phyloP scores from a whole-genome alignment of 2,329 filamentous ascomycete species.

The Periconia digitata region DNA sequence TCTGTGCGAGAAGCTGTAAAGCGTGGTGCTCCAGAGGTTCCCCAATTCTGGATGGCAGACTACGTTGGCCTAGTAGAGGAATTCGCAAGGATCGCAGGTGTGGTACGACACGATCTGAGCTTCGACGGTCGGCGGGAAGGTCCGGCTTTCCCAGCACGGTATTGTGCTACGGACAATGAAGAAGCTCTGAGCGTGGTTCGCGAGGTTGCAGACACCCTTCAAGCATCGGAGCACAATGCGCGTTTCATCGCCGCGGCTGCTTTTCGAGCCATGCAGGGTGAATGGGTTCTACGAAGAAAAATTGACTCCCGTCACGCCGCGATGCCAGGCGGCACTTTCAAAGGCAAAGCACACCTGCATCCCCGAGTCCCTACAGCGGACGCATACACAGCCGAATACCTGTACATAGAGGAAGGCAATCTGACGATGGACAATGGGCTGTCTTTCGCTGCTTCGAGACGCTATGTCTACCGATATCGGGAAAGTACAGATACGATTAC shows the following conservation, averaged over 20 bases:
- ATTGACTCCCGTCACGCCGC: conserved; percentile 57
- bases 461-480: conserved; percentile 74
- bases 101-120: conserved; percentile 48
- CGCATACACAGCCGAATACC: conserved; percentile 57
- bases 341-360: conserved; percentile 66
- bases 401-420: conserved; percentile 67
- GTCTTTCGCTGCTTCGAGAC: conserved; percentile 61
- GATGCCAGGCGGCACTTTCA: conserved; percentile 66
- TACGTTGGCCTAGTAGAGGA: conserved; percentile 76
- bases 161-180: conserved; percentile 9
- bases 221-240: conserved; percentile 47
- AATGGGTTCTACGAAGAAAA: conserved; percentile 65
- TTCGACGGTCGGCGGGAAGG: conserved; percentile 53
- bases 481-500: conserved; percentile 62
- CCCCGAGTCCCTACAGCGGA: conserved; percentile 59
- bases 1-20: conserved; percentile 50
- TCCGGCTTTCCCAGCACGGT: conserved; percentile 42
- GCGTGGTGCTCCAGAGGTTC: conserved; percentile 46
- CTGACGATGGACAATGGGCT: conserved; percentile 61
- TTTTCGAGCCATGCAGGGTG: conserved; percentile 70
- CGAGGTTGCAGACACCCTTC: conserved; percentile 47
- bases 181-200: conserved; percentile 50
- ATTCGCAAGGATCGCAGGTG: conserved; percentile 61
- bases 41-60: conserved; percentile 83
- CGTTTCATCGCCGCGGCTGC: conserved; percentile 66